Conservation (phyloP, 495 filamentous ascomycete genomes). For the Hypoxylon perforatum region DNA sequence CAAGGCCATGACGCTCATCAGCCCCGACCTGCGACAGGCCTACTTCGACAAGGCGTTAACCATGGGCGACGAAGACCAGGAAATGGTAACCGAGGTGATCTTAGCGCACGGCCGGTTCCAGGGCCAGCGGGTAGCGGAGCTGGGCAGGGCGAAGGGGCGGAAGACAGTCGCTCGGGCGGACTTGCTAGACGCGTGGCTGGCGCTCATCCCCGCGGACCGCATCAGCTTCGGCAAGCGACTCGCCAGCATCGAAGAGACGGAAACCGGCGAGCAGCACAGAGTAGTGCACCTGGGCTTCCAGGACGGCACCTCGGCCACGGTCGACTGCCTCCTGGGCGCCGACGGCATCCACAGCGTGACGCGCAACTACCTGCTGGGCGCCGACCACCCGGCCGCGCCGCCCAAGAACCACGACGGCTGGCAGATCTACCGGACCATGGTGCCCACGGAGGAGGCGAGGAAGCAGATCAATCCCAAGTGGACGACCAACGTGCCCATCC, state of each 20-base stretch:
- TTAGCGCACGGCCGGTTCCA: constrained; percentile 45
- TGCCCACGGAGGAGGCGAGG: constrained; percentile 44
- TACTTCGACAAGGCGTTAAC: constrained; percentile 50
- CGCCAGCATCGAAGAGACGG: constrained; percentile 30
- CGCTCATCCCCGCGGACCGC: constrained; percentile 38
- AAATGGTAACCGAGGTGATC: constrained; percentile 50
- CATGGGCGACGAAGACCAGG: constrained; percentile 48
- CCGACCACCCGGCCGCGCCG: constrained; percentile 49
- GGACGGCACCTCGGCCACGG: constrained; percentile 45
- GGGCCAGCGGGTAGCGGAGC: constrained; percentile 49
- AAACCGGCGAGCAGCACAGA: constrained; percentile 24
- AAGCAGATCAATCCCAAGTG: constrained; percentile 45
- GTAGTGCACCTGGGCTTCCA: constrained; percentile 49
- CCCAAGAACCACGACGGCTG: constrained; percentile 56
- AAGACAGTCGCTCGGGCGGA: constrained; percentile 53
- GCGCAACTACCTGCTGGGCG: constrained; percentile 53
- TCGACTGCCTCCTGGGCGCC: constrained; percentile 55
- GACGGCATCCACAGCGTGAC: constrained; percentile 59
- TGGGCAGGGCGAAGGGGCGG: constrained; percentile 52
- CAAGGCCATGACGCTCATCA: constrained; percentile 48
- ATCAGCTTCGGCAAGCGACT: constrained; percentile 49
- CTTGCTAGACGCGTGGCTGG: constrained; percentile 46
- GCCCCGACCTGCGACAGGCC: constrained; percentile 46
- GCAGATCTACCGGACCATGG: constrained; percentile 57
- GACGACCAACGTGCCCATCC: constrained; percentile 46